Conservation (phyloP, 2,329 filamentous ascomycete species). For the Penicillium sclerotigenum region DNA sequence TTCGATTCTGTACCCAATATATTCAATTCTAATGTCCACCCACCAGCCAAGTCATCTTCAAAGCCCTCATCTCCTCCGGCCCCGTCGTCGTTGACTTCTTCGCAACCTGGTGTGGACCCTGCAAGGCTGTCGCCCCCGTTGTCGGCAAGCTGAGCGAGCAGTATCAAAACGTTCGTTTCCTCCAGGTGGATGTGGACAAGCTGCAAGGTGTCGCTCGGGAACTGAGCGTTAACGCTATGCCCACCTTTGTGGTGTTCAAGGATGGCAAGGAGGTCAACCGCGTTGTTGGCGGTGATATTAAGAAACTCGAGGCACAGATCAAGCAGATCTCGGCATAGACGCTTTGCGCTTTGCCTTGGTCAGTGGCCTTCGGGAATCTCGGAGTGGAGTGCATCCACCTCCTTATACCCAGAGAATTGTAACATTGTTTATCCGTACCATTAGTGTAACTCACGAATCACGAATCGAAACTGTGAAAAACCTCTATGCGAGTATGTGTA, state of each 20-base stretch:
- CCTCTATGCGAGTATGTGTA: neutral
- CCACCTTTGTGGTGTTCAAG: conserved; percentile 42
- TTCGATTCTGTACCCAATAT: too few relatives aligned
- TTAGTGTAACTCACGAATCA: neutral
- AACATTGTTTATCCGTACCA: neutral
- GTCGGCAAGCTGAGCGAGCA: conserved; percentile 52
- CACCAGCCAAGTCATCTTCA: conserved; percentile 61
- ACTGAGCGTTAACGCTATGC: conserved; percentile 50
- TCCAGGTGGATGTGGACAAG: conserved; percentile 56
- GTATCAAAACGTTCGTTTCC: conserved; percentile 51
- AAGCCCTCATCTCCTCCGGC: conserved; percentile 47
- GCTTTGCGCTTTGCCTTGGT: neutral
- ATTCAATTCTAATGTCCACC: neutral
- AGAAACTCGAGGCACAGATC: conserved; percentile 5
- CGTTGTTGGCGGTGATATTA: conserved; percentile 8
- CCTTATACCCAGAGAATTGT: neutral
- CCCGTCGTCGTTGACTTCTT: conserved; percentile 56
- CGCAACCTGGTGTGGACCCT: conserved; percentile 57
- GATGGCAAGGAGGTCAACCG: conserved; percentile 32
- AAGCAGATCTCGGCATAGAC: neutral
- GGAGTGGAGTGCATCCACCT: neutral
- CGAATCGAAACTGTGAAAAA: neutral
- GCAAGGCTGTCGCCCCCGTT: conserved; percentile 53
- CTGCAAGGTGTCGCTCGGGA: conserved; percentile 50
- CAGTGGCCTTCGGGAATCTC: neutral